These are phyloP conservation scores for Lojkania enalia DNA, from an alignment of 2,329 filamentous ascomycete genomes.

Conservation along the genomic window DNA sequence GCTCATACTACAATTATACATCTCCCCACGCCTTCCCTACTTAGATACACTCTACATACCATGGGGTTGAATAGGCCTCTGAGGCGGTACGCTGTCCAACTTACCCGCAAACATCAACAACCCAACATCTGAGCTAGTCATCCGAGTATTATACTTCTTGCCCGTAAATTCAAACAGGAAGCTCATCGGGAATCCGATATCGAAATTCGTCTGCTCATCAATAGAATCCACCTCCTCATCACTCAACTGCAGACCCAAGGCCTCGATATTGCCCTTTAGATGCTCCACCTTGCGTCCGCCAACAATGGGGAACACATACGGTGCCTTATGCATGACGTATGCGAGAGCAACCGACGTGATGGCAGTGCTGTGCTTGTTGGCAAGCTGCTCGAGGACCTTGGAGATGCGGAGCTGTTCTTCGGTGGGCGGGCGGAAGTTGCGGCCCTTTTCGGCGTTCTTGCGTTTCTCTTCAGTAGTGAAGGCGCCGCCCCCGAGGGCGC, in stretches of 20 bases:
- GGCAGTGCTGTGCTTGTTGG: slow-evolving; percentile 56
- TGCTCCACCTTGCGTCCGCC: slow-evolving; percentile 74
- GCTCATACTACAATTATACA: too few relatives aligned
- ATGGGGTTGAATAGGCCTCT: slow-evolving; percentile 33
- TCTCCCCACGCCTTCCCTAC: too few relatives aligned
- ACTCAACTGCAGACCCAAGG: slow-evolving; percentile 54
- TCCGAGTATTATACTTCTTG: slow-evolving; percentile 31
- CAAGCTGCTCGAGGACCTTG: slow-evolving; percentile 62
- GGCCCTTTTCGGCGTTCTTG: slow-evolving; percentile 37
- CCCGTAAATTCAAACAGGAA: slow-evolving; percentile 44
- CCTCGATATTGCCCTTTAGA: slow-evolving; percentile 65
- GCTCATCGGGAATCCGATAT: slow-evolving; percentile 59
- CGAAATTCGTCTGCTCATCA: slow-evolving; percentile 56
- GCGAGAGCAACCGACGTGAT: slow-evolving; percentile 67
- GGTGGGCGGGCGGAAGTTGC: slow-evolving; percentile 43
- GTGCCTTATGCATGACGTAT: slow-evolving; percentile 71
- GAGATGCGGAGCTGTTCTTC: slow-evolving; percentile 58
- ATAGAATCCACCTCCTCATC: slow-evolving; percentile 59
- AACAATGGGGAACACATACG: slow-evolving; percentile 74
- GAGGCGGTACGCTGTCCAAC: slow-evolving; percentile 29
- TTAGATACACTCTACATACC: too few relatives aligned
- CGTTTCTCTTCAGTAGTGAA: slow-evolving; percentile 44
- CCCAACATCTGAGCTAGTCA: slow-evolving; percentile 32
- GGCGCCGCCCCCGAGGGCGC: slow-evolving; percentile 54
- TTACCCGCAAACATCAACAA: slow-evolving; percentile 33